Evolutionary conservation across 2,329 filamentous ascomycete species (phyloP).

Genomic region (Colletotrichum godetiae): DNA sequence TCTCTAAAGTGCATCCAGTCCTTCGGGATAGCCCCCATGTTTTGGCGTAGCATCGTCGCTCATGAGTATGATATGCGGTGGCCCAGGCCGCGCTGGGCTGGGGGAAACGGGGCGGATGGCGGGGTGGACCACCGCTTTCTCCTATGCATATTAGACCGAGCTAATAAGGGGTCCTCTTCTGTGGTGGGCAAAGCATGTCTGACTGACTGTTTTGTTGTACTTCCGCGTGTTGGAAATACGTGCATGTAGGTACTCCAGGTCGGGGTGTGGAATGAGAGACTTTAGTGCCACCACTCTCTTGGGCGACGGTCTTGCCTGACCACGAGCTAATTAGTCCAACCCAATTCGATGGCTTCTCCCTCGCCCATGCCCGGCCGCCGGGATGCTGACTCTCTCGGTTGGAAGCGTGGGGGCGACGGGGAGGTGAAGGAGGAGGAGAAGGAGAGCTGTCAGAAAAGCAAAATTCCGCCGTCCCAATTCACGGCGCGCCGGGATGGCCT

Average conservation of each 20-base stretch:
- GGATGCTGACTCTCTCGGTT: constrained; percentile 11
- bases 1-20: neutral
- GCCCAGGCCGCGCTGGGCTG: neutral
- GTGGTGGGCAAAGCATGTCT: neutral
- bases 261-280: neutral
- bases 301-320: constrained; percentile 11
- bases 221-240: neutral
- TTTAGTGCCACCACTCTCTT: neutral
- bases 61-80: neutral
- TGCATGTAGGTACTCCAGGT: neutral
- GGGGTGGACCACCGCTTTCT: constrained; percentile 6
- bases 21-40: neutral
- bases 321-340: constrained; percentile 1
- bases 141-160: neutral
- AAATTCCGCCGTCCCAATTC: constrained; percentile 13
- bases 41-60: neutral
- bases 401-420: constrained; percentile 11
- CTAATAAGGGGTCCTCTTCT: constrained; percentile 9
- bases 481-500: neutral
- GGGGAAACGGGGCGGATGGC: neutral
- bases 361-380: constrained; percentile 9
- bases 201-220: neutral
- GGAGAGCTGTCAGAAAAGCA: constrained; percentile 23
- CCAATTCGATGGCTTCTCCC: neutral
- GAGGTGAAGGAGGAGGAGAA: neutral